phyloP scores from a whole-genome alignment of 371 early-diverging fungal species.

The Batrachochytrium dendrobatidis region DNA sequence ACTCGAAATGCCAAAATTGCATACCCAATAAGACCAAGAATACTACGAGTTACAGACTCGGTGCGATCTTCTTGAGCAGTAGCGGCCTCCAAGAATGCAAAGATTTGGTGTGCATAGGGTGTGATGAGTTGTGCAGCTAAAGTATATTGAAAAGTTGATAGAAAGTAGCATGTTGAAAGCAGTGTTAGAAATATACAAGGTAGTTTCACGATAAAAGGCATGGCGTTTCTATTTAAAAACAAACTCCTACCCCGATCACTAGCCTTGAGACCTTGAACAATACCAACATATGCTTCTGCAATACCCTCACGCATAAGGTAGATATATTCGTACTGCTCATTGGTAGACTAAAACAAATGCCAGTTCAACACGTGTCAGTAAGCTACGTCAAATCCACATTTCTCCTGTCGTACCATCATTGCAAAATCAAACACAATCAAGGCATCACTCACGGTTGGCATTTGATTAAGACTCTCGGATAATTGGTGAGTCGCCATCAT shows the following conservation, averaged over 20 bases:
- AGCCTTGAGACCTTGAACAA: conserved; percentile 81
- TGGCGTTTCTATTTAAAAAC: no score
- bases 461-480: conserved; percentile 29
- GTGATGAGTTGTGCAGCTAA: conserved; percentile 51
- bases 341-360: not conserved
- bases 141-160: not conserved
- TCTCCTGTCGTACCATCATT: no score
- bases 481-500: conserved; percentile 85
- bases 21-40: conserved; percentile 74
- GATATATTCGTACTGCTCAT: conserved; percentile 72
- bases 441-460: not conserved
- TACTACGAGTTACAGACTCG: conserved; percentile 26
- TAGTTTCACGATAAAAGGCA: conserved; percentile 1
- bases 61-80: conserved; percentile 41
- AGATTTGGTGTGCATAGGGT: conserved; percentile 57
- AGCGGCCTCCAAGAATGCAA: conserved; percentile 66
- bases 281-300: conserved; percentile 91
- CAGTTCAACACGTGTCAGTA: not conserved
- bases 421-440: not conserved
- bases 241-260: conserved; percentile 49
- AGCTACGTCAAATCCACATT: not conserved
- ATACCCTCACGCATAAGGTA: conserved; percentile 78
- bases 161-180: not conserved
- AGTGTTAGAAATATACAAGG: not conserved
- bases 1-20: not conserved